Evolutionary conservation across 495 filamentous ascomycete genomes (phyloP).

Genomic region (Rusavskia elegans): DNA sequence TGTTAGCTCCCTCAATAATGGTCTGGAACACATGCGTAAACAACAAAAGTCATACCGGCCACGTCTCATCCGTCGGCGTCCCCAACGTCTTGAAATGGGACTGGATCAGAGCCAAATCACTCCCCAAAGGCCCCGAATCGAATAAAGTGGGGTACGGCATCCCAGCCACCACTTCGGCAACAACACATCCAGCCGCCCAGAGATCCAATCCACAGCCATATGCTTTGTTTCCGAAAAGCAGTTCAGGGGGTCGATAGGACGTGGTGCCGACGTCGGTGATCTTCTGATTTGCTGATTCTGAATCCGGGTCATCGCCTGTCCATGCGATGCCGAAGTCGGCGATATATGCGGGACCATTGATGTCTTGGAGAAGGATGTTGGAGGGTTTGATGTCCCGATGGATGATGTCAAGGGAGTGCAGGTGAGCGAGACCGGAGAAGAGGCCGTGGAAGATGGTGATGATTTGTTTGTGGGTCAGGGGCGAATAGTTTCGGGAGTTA

Average conservation of each 20-base stretch:
- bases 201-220: conserved; percentile 66
- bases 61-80: conserved; percentile 57
- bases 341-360: conserved; percentile 55
- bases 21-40: background rate
- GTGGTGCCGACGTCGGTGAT: conserved; percentile 90
- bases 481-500: background rate
- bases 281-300: conserved; percentile 53
- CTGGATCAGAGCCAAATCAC: conserved; percentile 75
- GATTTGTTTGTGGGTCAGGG: conserved; percentile 26
- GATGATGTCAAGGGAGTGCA: conserved; percentile 63
- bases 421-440: conserved; percentile 53
- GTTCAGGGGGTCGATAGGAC: conserved; percentile 76
- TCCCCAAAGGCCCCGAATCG: conserved; percentile 73
- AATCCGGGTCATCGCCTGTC: conserved; percentile 41
- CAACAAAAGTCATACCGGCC: conserved; percentile 44
- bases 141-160: conserved; percentile 45
- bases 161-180: conserved; percentile 43
- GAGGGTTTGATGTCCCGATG: conserved; percentile 92
- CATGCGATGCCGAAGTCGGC: conserved; percentile 89
- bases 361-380: conserved; percentile 60
- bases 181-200: conserved; percentile 77
- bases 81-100: conserved; percentile 84
- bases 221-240: conserved; percentile 64
- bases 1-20: background rate
- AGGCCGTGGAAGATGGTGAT: conserved; percentile 42